These are phyloP conservation scores for Vitis hybrid DNA, from an alignment of 177 flowering plant species.

Conservation along the genomic window DNA sequence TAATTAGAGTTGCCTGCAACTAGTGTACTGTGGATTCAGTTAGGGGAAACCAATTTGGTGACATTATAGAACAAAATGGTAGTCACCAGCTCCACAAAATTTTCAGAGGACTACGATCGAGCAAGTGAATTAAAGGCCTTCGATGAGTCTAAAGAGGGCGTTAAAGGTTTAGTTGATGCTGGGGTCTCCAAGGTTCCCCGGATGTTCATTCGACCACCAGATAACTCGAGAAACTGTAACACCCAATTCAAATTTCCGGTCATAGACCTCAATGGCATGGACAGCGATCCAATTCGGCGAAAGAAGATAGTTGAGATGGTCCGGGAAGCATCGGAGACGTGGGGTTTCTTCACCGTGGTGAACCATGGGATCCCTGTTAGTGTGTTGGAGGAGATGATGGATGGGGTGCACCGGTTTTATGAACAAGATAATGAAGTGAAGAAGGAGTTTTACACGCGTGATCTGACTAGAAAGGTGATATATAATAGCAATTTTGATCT, in stretches of 20 bases:
- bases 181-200: too few relatives aligned
- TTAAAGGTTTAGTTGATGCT: too few relatives aligned
- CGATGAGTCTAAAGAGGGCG: too few relatives aligned
- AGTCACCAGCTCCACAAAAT: too few relatives aligned
- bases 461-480: neutral
- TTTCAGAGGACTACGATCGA: neutral
- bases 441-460: slow-evolving; percentile 11
- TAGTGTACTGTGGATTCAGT: too few relatives aligned
- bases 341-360: slow-evolving; percentile 5
- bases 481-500: too few relatives aligned
- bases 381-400: slow-evolving; percentile 4
- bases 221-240: too few relatives aligned
- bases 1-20: too few relatives aligned
- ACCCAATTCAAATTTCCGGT: slow-evolving; percentile 5
- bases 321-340: slow-evolving; percentile 10
- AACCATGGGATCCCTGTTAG: slow-evolving; percentile 7
- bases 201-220: too few relatives aligned
- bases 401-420: slow-evolving; percentile 1
- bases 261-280: slow-evolving; percentile 7
- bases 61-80: too few relatives aligned
- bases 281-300: neutral
- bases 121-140: too few relatives aligned
- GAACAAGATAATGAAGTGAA: slow-evolving; percentile 11
- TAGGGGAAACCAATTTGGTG: too few relatives aligned
- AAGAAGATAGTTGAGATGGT: neutral